phyloP scores from a whole-genome alignment of 257 asterid species.

The Hygrophila difformis region DNA sequence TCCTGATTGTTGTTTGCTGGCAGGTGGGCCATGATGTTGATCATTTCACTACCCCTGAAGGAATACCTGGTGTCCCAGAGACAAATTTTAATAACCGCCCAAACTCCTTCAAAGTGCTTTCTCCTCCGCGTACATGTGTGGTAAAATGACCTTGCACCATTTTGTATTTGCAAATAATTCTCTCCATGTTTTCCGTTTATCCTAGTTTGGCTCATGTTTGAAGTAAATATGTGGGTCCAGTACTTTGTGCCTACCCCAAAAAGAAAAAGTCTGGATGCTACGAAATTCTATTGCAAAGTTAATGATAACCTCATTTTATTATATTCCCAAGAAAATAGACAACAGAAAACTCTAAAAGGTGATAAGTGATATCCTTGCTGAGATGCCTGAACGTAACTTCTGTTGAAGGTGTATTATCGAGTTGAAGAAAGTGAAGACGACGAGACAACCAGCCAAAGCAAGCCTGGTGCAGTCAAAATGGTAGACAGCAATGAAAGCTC shows the following conservation, averaged over 20 bases:
- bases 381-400: not conserved
- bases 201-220: too few relatives aligned
- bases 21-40: conserved; percentile 80
- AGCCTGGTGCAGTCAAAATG: conserved; percentile 9
- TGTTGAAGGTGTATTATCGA: conserved; percentile 56
- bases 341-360: not conserved
- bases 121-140: conserved; percentile 87
- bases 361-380: not conserved
- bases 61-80: conserved; percentile 85
- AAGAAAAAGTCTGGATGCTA: too few relatives aligned
- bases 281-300: too few relatives aligned
- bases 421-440: conserved; percentile 26
- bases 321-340: not conserved
- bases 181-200: too few relatives aligned
- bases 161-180: not conserved
- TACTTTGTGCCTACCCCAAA: too few relatives aligned
- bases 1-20: not conserved
- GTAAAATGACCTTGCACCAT: conserved; percentile 25
- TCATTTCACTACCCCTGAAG: conserved; percentile 94
- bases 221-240: too few relatives aligned
- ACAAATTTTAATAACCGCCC: conserved; percentile 93
- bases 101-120: conserved; percentile 78
- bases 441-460: conserved; percentile 5
- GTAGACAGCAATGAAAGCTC: conserved; percentile 4
- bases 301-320: too few relatives aligned